These are phyloP conservation scores for Corylus americana DNA, from an alignment of 306 rosid species.

Conservation along the genomic window DNA sequence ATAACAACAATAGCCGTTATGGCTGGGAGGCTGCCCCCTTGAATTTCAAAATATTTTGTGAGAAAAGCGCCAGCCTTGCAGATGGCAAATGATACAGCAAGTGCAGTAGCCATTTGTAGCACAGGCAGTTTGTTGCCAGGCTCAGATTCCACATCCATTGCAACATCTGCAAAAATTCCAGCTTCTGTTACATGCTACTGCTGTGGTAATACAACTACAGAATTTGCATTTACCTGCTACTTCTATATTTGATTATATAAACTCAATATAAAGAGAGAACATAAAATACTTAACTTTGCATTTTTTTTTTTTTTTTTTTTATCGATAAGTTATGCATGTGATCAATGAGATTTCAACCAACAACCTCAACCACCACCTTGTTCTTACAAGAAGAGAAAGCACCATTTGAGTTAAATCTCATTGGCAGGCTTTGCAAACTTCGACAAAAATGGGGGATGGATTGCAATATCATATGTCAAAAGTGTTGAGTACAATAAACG, in stretches of 20 bases:
- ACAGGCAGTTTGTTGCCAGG: slow-evolving; percentile 37
- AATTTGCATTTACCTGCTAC: background rate
- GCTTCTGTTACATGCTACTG: slow-evolving; percentile 15
- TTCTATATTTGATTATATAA: slow-evolving; percentile 1
- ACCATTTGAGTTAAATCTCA: background rate
- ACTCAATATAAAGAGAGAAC: background rate
- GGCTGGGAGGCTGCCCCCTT: slow-evolving; percentile 52
- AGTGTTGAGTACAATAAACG: background rate
- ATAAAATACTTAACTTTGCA: background rate
- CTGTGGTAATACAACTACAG: background rate
- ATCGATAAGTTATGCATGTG: background rate
- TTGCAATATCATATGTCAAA: background rate
- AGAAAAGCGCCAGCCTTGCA: slow-evolving; percentile 46
- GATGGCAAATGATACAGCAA: slow-evolving; percentile 48
- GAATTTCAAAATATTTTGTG: slow-evolving; percentile 41
- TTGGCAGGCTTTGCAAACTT: background rate
- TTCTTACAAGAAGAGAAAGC: background rate
- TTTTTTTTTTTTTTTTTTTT: background rate
- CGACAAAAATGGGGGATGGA: background rate
- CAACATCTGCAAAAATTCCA: slow-evolving; percentile 30
- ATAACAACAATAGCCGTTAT: slow-evolving; percentile 44
- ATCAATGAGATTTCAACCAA: background rate
- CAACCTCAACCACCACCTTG: background rate
- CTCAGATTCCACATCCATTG: slow-evolving; percentile 23
- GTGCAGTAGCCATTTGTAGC: slow-evolving; percentile 38